These are phyloP conservation scores for Fusarium circinatum DNA, from an alignment of 2,329 filamentous ascomycete species.

Conservation along the genomic window DNA sequence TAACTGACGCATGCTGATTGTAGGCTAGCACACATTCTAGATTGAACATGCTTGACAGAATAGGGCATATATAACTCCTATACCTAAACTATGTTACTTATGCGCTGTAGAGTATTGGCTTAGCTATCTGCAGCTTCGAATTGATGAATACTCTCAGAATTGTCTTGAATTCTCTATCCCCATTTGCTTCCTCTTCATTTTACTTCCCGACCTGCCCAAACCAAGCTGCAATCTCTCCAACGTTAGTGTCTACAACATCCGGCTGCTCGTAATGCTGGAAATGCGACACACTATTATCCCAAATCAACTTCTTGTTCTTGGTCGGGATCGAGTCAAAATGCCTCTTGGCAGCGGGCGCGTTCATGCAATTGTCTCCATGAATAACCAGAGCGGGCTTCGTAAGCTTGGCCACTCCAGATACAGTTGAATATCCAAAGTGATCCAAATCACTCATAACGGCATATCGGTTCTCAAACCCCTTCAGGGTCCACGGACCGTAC, in stretches of 20 bases:
- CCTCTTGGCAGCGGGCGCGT: neutral
- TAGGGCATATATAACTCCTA: too few species aligned
- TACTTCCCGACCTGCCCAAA: neutral
- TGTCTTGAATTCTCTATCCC: accelerated
- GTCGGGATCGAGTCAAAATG: neutral
- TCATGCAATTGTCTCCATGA: neutral
- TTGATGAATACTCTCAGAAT: accelerated
- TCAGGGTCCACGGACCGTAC: neutral
- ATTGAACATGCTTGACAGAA: too few species aligned
- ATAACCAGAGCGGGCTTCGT: neutral
- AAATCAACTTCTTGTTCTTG: neutral
- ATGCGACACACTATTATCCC: neutral
- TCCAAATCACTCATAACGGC: neutral
- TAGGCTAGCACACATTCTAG: too few species aligned
- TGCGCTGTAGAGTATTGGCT: neutral
- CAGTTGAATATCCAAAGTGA: neutral
- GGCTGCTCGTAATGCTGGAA: neutral
- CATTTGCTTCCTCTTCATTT: accelerated
- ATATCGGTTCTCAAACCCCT: neutral
- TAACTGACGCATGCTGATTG: too few species aligned
- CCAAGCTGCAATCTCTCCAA: neutral
- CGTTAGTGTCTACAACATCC: neutral
- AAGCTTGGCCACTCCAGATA: neutral
- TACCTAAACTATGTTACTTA: neutral
- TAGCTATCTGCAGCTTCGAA: accelerated